Percentiles rank a stretch among this genome's conserved stretches.
Conservation (phyloP, 2,329 filamentous ascomycete genomes). For the Helotiales sp. region DNA sequence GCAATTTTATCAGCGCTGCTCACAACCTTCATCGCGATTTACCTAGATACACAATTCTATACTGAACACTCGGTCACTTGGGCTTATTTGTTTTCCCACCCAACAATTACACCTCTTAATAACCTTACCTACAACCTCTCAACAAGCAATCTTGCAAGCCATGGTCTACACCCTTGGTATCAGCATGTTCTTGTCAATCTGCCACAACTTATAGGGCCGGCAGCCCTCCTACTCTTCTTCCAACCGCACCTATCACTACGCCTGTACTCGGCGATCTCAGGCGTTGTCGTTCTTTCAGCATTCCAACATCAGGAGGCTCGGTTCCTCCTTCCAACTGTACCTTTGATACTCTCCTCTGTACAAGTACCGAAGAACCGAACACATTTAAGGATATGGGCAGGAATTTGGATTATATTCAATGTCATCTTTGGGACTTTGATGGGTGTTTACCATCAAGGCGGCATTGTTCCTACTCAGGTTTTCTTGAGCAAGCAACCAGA, state of each 20-base stretch:
- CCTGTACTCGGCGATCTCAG: constrained; percentile 73
- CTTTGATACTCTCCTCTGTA: constrained; percentile 74
- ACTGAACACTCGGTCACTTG: constrained; percentile 61
- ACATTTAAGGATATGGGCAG: constrained; percentile 55
- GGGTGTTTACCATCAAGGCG: constrained; percentile 81
- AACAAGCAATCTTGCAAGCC: constrained; percentile 68
- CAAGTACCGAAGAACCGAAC: constrained; percentile 59
- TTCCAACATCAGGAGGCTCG: constrained; percentile 81
- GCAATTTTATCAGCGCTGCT: constrained; percentile 64
- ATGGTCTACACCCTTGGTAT: constrained; percentile 78
- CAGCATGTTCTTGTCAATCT: constrained; percentile 74
- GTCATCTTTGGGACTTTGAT: constrained; percentile 66
- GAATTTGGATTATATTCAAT: constrained; percentile 70
- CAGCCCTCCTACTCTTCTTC: constrained; percentile 59
- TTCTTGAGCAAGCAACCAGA: constrained; percentile 69
- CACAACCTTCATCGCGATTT: constrained; percentile 72
- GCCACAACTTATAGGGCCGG: constrained; percentile 71
- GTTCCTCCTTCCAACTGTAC: constrained; percentile 74
- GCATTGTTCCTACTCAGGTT: constrained; percentile 72
- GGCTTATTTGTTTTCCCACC: constrained; percentile 60
- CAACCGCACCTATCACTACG: constrained; percentile 58
- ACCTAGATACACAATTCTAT: constrained; percentile 86
- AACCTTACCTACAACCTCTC: constrained; percentile 75
- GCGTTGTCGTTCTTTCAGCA: constrained; percentile 67
- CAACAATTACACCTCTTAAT: constrained; percentile 75